Conservation (phyloP, 1,284 basidiomycete genomes). For the Ustilago lituana region DNA sequence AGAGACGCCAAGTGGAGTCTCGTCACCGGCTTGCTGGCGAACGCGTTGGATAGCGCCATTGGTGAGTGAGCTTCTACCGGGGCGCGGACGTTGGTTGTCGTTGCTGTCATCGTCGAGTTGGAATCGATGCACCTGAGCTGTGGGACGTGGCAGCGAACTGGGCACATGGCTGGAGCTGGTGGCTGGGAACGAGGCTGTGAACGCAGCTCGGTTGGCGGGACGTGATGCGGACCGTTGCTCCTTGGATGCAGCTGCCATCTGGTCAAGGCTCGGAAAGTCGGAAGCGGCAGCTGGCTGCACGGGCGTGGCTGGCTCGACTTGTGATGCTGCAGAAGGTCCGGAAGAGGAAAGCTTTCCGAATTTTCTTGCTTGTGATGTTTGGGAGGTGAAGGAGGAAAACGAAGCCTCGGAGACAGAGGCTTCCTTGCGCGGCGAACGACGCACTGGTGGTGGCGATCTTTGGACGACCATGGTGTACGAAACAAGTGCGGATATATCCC, state of each 20-base stretch:
- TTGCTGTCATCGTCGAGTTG: conserved; percentile 1
- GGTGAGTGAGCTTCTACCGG: conserved; percentile 37
- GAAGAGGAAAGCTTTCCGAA: conserved; percentile 17
- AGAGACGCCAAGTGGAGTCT: conserved; percentile 41
- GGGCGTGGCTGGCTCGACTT: conserved; percentile 23
- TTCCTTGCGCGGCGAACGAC: conserved; percentile 34
- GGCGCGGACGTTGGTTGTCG: conserved; percentile 20
- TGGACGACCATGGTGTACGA: conserved; percentile 28
- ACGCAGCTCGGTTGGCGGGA: conserved; percentile 29
- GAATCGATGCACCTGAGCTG: conserved; percentile 18
- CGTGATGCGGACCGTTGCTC: conserved; percentile 33
- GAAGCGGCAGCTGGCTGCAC: conserved; percentile 12
- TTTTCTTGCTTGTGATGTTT: conserved; percentile 16
- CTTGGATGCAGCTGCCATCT: conserved; percentile 45
- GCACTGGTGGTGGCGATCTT: conserved; percentile 35
- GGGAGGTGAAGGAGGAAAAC: conserved; percentile 9
- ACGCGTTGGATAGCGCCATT: conserved; percentile 40
- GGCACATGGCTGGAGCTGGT: conserved; percentile 21
- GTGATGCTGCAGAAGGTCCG: conserved; percentile 16
- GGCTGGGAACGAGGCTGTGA: conserved; percentile 28
- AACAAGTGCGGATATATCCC: too few species aligned
- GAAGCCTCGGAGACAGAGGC: conserved; percentile 10
- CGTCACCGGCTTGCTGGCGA: conserved; percentile 39
- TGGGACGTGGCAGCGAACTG: conserved; percentile 31
- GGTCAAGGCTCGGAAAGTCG: conserved; percentile 43